These are phyloP conservation scores for Apiotrichum mycotoxinovorans DNA, from an alignment of 1,284 basidiomycete genomes.

Conservation along the genomic window DNA sequence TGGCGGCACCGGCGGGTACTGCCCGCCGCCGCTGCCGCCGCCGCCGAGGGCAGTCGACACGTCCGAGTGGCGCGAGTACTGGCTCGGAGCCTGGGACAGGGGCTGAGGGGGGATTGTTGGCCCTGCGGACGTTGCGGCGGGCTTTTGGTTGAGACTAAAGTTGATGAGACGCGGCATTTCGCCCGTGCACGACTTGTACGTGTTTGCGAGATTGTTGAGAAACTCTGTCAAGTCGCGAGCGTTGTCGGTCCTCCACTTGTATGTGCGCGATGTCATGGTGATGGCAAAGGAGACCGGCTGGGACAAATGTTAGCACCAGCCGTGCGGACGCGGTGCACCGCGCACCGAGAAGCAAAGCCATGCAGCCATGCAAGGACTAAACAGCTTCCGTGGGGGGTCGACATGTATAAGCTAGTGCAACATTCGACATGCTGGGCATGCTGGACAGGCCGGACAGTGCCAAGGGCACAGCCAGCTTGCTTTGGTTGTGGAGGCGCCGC, in stretches of 20 bases:
- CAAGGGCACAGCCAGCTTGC: no score
- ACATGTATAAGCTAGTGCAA: no score
- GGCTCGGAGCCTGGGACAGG: not conserved
- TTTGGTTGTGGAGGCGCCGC: no score
- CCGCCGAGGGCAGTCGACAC: not conserved
- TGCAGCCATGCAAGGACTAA: no score
- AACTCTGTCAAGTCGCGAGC: slow-evolving; percentile 63
- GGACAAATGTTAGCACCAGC: slow-evolving; percentile 4
- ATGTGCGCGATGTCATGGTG: slow-evolving; percentile 71
- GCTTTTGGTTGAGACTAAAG: slow-evolving; percentile 19
- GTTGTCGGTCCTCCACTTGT: slow-evolving; percentile 79
- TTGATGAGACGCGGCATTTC: slow-evolving; percentile 50
- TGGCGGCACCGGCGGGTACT: not conserved
- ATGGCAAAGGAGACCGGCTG: slow-evolving; percentile 71
- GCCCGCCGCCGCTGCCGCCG: no score
- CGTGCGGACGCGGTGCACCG: not conserved
- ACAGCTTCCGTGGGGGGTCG: no score
- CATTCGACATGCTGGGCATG: no score
- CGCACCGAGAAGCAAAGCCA: no score
- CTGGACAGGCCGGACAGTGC: no score
- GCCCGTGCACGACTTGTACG: slow-evolving; percentile 65
- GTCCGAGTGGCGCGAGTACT: not conserved
- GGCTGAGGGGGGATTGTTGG: not conserved
- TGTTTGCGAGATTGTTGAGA: slow-evolving; percentile 62
- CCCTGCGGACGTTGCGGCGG: not conserved